Evolutionary conservation across 495 filamentous ascomycete genomes (phyloP).

Genomic region (Hypomontagnella monticulosa): DNA sequence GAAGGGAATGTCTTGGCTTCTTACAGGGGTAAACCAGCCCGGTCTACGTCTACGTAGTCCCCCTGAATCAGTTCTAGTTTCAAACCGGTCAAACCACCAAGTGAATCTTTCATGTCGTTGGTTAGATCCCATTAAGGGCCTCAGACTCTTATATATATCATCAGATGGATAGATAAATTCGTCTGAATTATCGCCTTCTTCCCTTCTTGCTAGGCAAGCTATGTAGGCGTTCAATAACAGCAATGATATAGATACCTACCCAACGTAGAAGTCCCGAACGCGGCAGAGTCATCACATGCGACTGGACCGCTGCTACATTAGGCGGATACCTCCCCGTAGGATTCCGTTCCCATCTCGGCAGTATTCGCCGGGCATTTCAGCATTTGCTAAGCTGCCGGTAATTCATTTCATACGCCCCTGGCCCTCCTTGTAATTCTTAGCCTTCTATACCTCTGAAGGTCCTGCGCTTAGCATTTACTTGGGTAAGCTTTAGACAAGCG

Average conservation of each 20-base stretch:
- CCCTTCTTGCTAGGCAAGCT: too few species aligned
- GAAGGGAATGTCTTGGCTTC: neutral
- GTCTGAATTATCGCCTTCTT: too few species aligned
- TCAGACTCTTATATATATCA: too few species aligned
- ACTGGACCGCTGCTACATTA: constrained; percentile 24
- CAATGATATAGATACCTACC: constrained; percentile 3
- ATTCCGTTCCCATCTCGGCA: constrained; percentile 38
- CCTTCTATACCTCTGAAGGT: neutral
- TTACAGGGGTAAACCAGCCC: neutral
- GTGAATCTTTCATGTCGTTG: too few species aligned
- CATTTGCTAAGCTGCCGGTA: constrained; percentile 44
- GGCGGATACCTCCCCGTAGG: constrained; percentile 22
- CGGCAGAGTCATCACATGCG: constrained; percentile 22
- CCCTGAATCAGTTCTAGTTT: too few species aligned
- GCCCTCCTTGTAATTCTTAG: constrained; percentile 2
- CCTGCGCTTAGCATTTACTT: constrained; percentile 13
- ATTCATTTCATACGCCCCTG: constrained; percentile 22
- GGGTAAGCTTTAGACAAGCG: neutral
- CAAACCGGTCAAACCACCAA: too few species aligned
- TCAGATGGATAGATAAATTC: too few species aligned
- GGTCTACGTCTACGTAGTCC: too few species aligned
- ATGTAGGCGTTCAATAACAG: neutral
- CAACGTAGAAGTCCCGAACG: constrained; percentile 11
- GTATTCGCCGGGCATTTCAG: constrained; percentile 10
- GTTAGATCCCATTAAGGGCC: too few species aligned